Conservation (phyloP, 129 eudicot species). For the Daucus carota region DNA sequence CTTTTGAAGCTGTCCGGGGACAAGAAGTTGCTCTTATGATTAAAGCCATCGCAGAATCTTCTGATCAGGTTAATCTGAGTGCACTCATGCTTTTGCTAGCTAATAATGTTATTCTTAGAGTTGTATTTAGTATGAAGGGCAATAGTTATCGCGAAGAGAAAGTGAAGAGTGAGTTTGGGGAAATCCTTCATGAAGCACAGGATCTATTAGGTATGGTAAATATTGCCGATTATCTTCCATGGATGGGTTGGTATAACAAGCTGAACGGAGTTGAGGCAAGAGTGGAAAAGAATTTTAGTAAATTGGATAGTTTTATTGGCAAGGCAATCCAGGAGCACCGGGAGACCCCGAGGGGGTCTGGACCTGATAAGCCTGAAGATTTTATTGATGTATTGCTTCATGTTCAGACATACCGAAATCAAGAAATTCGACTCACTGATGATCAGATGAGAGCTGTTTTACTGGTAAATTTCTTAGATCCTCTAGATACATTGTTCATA, state of each 20-base stretch:
- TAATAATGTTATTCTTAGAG: constrained; percentile 5
- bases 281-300: constrained; percentile 12
- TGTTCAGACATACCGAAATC: constrained; percentile 20
- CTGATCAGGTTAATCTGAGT: background rate
- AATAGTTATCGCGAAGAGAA: too few relatives aligned
- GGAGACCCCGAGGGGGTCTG: background rate
- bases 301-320: constrained; percentile 18
- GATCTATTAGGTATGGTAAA: constrained; percentile 12
- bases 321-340: constrained; percentile 17
- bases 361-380: constrained; percentile 7
- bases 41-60: background rate
- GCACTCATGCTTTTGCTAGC: constrained; percentile 2
- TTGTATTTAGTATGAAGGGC: background rate
- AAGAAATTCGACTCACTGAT: constrained; percentile 1
- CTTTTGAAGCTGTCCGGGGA: too few relatives aligned
- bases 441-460: constrained; percentile 20
- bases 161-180: constrained; percentile 10
- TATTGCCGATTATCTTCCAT: too few relatives aligned
- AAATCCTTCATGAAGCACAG: constrained; percentile 14
- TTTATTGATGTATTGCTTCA: constrained; percentile 25
- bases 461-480: constrained; percentile 3
- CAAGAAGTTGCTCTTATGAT: too few relatives aligned
- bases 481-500: too few relatives aligned
- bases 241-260: too few relatives aligned
- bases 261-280: too few relatives aligned